Percentiles rank a stretch among this genome's conserved stretches.
Conservation (phyloP, 495 filamentous ascomycete species). For the Talaromyces borbonicus region DNA sequence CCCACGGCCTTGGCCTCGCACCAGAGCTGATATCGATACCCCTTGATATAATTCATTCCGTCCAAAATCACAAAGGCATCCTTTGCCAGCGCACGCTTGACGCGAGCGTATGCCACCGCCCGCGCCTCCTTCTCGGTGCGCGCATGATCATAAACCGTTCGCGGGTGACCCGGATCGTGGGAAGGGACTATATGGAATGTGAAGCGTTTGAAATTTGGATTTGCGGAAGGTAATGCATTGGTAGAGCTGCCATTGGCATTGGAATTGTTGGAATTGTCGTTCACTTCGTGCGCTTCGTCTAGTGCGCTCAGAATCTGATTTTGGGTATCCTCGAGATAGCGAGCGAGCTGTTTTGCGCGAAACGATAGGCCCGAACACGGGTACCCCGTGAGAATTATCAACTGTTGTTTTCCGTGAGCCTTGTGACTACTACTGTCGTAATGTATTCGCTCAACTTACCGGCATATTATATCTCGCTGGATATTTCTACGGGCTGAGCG, state of each 20-base stretch:
- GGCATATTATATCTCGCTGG: no score
- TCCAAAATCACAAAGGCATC: constrained; percentile 85
- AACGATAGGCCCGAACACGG: constrained; percentile 89
- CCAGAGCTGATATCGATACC: constrained; percentile 89
- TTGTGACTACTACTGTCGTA: no score
- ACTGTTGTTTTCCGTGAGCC: constrained; percentile 41
- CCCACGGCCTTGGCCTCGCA: constrained; percentile 85
- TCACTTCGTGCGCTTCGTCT: no score
- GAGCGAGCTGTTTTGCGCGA: constrained; percentile 68
- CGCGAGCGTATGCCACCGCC: constrained; percentile 72
- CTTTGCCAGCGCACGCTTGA: constrained; percentile 68
- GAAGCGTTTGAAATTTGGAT: constrained; percentile 30
- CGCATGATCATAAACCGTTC: constrained; percentile 46
- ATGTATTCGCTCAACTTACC: background rate
- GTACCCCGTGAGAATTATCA: constrained; percentile 87
- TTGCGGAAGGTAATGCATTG: constrained; percentile 40
- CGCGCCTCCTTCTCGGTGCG: constrained; percentile 82
- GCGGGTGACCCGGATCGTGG: constrained; percentile 33
- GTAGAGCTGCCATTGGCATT: constrained; percentile 11
- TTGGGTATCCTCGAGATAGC: constrained; percentile 31
- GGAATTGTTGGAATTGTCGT: constrained; percentile 1
- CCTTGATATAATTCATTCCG: constrained; percentile 95
- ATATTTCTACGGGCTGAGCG: no score
- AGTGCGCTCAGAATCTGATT: constrained; percentile 41
- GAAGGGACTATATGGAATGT: constrained; percentile 50